phyloP scores from a whole-genome alignment of 768 basidiomycete species.

The Pleurotus citrinopileatus region DNA sequence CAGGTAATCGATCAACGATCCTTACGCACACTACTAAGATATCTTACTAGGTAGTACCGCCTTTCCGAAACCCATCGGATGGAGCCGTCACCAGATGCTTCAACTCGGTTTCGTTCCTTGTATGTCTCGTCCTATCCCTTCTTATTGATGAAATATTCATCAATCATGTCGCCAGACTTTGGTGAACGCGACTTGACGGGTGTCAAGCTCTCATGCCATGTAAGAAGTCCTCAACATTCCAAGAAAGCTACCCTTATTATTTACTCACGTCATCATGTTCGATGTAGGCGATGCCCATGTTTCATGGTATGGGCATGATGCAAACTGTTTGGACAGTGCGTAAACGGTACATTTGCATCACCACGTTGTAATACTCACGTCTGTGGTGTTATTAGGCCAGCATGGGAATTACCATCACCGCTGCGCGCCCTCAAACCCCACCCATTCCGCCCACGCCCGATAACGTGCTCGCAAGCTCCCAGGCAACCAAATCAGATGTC shows the following conservation, averaged over 20 bases:
- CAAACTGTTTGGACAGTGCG: slow-evolving; percentile 14
- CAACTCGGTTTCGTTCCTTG: slow-evolving; percentile 5
- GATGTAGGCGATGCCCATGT: slow-evolving; percentile 6
- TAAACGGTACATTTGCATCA: neutral
- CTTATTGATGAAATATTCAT: neutral
- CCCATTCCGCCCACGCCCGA: slow-evolving; percentile 26
- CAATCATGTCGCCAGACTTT: neutral
- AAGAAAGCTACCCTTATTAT: neutral
- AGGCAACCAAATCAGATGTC: slow-evolving; percentile 19
- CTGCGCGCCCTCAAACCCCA: slow-evolving; percentile 26
- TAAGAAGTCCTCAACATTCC: neutral
- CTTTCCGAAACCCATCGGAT: slow-evolving; percentile 3
- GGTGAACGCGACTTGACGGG: slow-evolving; percentile 7
- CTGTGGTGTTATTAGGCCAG: slow-evolving; percentile 17
- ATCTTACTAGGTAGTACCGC: neutral
- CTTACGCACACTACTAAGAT: neutral
- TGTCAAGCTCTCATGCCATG: slow-evolving; percentile 1
- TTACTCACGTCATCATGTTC: no score
- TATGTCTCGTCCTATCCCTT: neutral
- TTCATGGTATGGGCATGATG: slow-evolving; percentile 13
- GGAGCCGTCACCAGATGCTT: slow-evolving; percentile 1
- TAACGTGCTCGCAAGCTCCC: slow-evolving; percentile 22
- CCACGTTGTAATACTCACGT: neutral
- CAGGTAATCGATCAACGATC: neutral
- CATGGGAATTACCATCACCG: slow-evolving; percentile 22